Conservation (phyloP, 2,329 filamentous ascomycete genomes). For the Cordyceps cicadae region DNA sequence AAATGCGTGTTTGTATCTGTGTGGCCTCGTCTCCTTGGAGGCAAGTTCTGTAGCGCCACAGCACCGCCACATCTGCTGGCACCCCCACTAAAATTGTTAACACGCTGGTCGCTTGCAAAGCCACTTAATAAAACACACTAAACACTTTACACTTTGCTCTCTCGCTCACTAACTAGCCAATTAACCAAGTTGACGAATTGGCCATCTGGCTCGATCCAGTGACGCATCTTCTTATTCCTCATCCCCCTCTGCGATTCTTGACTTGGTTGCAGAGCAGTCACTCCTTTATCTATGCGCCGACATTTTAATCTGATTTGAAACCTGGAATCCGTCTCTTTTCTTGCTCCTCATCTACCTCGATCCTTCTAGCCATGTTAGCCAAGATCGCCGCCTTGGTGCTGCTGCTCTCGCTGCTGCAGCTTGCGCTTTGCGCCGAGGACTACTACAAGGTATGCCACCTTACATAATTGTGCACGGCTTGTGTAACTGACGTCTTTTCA, state of each 20-base stretch:
- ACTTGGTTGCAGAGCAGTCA: not conserved
- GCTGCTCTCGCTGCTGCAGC: conserved; percentile 45
- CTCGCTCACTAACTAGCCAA: not conserved
- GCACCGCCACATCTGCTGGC: not conserved
- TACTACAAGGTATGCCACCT: conserved; percentile 61
- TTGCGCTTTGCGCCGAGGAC: conserved; percentile 56
- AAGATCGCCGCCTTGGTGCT: conserved; percentile 40
- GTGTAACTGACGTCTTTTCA: conserved; percentile 26
- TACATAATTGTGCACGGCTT: not conserved
- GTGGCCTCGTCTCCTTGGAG: not conserved
- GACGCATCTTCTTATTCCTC: not conserved
- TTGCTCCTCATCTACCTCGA: not conserved
- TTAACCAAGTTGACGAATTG: too few relatives aligned
- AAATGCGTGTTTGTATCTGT: too few relatives aligned
- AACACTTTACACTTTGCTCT: too few relatives aligned
- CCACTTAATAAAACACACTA: too few relatives aligned
- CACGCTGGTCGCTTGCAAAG: conserved; percentile 11
- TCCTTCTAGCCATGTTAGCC: conserved; percentile 40
- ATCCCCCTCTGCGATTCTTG: not conserved
- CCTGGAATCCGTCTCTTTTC: not conserved
- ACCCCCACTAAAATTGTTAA: conserved; percentile 12
- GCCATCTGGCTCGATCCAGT: not conserved
- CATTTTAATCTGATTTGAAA: not conserved
- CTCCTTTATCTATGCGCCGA: not conserved
- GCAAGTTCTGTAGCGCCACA: not conserved